phyloP scores from a whole-genome alignment of 163 green algal genomes.

The Scenedesmus sp. region DNA sequence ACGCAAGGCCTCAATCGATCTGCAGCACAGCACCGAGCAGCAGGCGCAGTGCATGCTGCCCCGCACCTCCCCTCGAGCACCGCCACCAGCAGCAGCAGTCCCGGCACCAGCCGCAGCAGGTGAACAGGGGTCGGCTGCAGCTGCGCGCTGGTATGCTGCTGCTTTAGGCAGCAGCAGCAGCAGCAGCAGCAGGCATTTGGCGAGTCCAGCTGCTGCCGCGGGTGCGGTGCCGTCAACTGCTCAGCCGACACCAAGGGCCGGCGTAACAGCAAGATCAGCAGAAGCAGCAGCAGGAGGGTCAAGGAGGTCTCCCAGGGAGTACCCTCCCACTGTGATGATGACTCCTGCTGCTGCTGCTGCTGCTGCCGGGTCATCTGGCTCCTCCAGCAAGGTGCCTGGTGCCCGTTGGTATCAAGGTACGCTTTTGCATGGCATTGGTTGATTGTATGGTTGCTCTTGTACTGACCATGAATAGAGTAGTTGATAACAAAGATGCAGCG shows the following conservation, averaged over 20 bases:
- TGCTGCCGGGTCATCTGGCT: background rate
- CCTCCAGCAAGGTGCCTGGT: background rate
- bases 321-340: background rate
- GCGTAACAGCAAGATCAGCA: background rate
- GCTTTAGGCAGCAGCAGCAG: background rate
- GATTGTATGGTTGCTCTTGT: too few relatives aligned
- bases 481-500: too few relatives aligned
- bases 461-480: too few relatives aligned
- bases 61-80: background rate
- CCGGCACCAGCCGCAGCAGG: conserved; percentile 2
- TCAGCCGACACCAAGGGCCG: background rate
- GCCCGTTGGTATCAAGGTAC: background rate
- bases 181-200: background rate
- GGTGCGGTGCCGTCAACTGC: background rate
- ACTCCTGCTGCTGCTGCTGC: background rate
- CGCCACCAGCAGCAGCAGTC: background rate
- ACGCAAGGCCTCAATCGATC: background rate
- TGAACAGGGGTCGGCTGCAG: background rate
- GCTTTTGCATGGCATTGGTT: background rate
- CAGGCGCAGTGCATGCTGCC: background rate
- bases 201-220: background rate
- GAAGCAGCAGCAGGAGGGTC: background rate
- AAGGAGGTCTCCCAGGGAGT: background rate
- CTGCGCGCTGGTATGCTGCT: background rate
- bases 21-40: background rate